phyloP scores from a whole-genome alignment of 2,329 filamentous ascomycete genomes.

The Penicillium sp. region DNA sequence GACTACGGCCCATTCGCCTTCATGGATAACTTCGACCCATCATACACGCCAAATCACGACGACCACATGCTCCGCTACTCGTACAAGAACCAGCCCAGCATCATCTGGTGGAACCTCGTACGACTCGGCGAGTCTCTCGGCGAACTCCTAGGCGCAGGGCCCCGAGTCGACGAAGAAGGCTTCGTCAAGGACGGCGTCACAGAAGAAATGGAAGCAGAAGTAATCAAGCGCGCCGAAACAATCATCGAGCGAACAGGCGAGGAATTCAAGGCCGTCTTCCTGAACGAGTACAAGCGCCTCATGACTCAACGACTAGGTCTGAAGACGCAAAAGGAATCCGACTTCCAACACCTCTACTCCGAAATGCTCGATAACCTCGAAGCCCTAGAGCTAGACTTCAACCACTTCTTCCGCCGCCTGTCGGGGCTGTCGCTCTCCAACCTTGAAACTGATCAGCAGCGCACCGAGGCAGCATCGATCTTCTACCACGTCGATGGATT shows the following conservation, averaged over 20 bases:
- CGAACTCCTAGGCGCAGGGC: constrained; percentile 81
- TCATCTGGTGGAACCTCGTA: constrained; percentile 99
- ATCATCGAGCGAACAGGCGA: constrained; percentile 80
- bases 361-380: constrained; percentile 81
- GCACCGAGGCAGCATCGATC: constrained; percentile 66
- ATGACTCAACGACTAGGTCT: constrained; percentile 83
- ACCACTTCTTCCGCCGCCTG: constrained; percentile 87
- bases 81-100: constrained; percentile 91
- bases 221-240: constrained; percentile 79
- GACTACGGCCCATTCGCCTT: constrained; percentile 98
- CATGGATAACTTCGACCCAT: constrained; percentile 93
- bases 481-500: constrained; percentile 83
- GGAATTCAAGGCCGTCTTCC: constrained; percentile 85
- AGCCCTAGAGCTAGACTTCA: constrained; percentile 84
- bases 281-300: constrained; percentile 84
- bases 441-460: constrained; percentile 66
- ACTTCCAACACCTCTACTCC: constrained; percentile 83
- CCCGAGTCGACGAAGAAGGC: constrained; percentile 68
- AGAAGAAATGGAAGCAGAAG: constrained; percentile 68
- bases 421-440: constrained; percentile 66
- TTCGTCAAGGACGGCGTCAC: constrained; percentile 76
- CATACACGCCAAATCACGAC: constrained; percentile 96
- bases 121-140: constrained; percentile 86
- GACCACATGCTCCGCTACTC: constrained; percentile 84
- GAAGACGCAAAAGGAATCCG: constrained; percentile 67